These are phyloP conservation scores for Phialemonium atrogriseum DNA, from an alignment of 2,329 filamentous ascomycete species.

Conservation along the genomic window DNA sequence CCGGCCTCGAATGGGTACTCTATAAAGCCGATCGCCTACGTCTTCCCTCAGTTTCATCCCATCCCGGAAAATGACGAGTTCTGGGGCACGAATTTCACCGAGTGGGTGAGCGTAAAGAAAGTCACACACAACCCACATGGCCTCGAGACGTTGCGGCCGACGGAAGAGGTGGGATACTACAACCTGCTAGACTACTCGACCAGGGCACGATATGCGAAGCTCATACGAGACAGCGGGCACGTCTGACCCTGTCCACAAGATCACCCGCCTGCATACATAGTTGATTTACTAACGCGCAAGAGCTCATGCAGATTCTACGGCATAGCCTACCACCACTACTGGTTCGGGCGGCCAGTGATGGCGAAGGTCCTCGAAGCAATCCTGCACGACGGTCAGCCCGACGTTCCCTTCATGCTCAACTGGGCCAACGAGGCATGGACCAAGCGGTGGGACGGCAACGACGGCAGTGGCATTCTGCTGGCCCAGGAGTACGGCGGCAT, in stretches of 20 bases:
- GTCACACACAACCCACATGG: slow-evolving; percentile 4
- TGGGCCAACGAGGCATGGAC: slow-evolving; percentile 10
- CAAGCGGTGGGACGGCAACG: slow-evolving; percentile 5
- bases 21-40: slow-evolving; percentile 7
- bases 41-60: slow-evolving; percentile 8
- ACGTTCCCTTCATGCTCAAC: slow-evolving; percentile 7
- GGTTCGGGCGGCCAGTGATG: slow-evolving; percentile 9
- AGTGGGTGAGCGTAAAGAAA: slow-evolving; percentile 7
- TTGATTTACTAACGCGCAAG: no score
- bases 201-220: slow-evolving; percentile 3
- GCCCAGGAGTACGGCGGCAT: slow-evolving; percentile 6
- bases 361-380: slow-evolving; percentile 3
- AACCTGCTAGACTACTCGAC: slow-evolving; percentile 5
- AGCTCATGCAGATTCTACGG: no score
- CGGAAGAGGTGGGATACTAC: slow-evolving; percentile 7
- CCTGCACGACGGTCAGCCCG: slow-evolving; percentile 6
- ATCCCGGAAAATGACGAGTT: slow-evolving; percentile 7
- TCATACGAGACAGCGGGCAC: slow-evolving; percentile 4
- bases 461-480: slow-evolving; percentile 3
- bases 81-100: slow-evolving; percentile 8
- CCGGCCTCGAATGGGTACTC: no score
- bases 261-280: no score
- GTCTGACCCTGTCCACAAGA: no score
- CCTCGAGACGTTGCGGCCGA: slow-evolving; percentile 5
- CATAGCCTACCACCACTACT: slow-evolving; percentile 8